Evolutionary conservation across 305 asterid species (phyloP), one percentile per base, ranked within the genome.

Genomic region (Solanum hybrid): DNA sequence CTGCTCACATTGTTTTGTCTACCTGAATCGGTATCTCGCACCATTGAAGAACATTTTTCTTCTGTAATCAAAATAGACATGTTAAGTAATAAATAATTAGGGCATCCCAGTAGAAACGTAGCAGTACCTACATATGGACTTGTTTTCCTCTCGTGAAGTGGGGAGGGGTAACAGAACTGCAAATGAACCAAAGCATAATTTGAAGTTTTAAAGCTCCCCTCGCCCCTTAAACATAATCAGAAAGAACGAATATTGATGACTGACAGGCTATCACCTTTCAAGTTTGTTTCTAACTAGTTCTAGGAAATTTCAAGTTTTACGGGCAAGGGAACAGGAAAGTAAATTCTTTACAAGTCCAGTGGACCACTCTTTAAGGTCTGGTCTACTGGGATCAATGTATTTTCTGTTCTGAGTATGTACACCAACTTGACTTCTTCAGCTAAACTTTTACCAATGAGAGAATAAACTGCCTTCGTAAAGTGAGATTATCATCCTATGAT

Each of bases 321-420:
- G 87, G 37, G 15, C 37, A 41, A 82, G 37, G 37, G 87, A 39
- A 41, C 26, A 4, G 34, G 22, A 81, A 24, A 81, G 68, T 81
- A 39, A 81, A 39, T 7, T 81, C 68, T 38, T 38, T 81, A 7
- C 68, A 12, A 80, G n/a, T 24, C 33, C 86, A 12, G 68, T 24
- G 87, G 68, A 81, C 86, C 86, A 80, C 32, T n/a, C 32, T 80
- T 80, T 22, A 81, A 81, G 68, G 87, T 81, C 86, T 80, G 10
- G 33, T 80, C 86, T 80, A 38, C 65, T 78, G 22, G 33, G 57
- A 81, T 26, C 36, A 24, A 79, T 79, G 86, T 26, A 37, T 22
- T 37, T 79, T 12, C 61, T 36, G 32, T 65, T 79, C 72, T 3
- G 32, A 79, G 86, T 79, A 79, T 37, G 61, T n/a, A n/a, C 31